phyloP scores from a whole-genome alignment of 148 eudicot species.

The Mesembryanthemum crystallinum region DNA sequence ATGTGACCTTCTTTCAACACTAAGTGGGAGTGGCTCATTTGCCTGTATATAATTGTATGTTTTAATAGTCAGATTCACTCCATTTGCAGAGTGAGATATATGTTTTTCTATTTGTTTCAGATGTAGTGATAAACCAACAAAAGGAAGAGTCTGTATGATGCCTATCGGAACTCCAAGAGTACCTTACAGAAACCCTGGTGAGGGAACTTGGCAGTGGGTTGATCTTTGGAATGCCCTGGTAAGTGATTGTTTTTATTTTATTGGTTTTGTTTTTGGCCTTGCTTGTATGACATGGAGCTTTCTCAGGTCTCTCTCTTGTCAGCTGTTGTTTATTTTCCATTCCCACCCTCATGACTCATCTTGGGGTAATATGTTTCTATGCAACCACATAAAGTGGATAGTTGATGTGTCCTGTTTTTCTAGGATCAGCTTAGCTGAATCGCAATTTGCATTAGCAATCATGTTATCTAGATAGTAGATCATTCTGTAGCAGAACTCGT shows the following conservation, averaged over 20 bases:
- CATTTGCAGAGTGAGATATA: neutral
- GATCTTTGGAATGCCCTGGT: constrained; percentile 89
- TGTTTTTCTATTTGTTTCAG: constrained; percentile 36
- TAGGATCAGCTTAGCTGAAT: neutral
- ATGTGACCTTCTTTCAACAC: neutral
- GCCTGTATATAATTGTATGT: neutral
- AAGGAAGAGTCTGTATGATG: constrained; percentile 71
- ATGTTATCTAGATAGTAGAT: neutral
- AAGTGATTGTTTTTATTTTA: constrained; percentile 28
- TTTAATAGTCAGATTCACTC: neutral
- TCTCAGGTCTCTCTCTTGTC: neutral
- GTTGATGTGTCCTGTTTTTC: neutral
- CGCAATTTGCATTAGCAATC: neutral
- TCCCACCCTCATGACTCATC: neutral
- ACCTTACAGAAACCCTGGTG: constrained; percentile 60
- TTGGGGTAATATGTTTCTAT: neutral
- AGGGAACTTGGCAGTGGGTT: constrained; percentile 80
- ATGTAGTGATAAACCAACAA: constrained; percentile 47
- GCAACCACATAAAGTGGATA: neutral
- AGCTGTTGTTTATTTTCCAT: neutral
- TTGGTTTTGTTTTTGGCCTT: neutral
- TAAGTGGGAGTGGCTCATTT: neutral
- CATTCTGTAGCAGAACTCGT: neutral
- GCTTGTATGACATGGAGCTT: neutral
- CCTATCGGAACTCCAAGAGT: constrained; percentile 80